Percentiles rank a stretch among this genome's conserved stretches.
Evolutionary conservation across 2,329 filamentous ascomycete genomes (phyloP).

Genomic region (Xylariomycetidae sp.): DNA sequence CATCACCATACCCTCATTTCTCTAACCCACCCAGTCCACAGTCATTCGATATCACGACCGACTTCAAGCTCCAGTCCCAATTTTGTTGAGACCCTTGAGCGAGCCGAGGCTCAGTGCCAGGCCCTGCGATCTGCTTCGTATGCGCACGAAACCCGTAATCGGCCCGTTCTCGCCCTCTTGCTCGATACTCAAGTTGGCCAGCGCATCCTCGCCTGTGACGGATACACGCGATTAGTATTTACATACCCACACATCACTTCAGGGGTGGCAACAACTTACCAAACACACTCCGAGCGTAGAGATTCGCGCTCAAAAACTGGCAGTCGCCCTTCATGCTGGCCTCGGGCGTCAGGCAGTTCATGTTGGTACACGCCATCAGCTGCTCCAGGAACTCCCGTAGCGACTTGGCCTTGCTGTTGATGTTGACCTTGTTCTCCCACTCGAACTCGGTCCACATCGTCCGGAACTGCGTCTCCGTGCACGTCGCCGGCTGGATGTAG

Average conservation of each 20-base stretch:
- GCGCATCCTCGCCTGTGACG: constrained; percentile 93
- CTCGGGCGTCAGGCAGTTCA: constrained; percentile 95
- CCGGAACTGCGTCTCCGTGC: constrained; percentile 95
- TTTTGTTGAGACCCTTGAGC: constrained; percentile 89
- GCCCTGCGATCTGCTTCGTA: constrained; percentile 94
- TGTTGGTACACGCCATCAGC: constrained; percentile 96
- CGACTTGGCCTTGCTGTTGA: constrained; percentile 93
- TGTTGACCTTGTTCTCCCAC: constrained; percentile 99
- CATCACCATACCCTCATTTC: too few relatives aligned
- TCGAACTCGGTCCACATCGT: constrained; percentile 99
- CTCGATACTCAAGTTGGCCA: constrained; percentile 96
- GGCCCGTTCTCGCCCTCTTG: constrained; percentile 93
- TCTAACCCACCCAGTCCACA: too few relatives aligned
- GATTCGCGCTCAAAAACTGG: constrained; percentile 93
- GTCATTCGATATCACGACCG: too few relatives aligned
- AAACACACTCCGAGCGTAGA: constrained; percentile 95
- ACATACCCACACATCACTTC: too few relatives aligned
- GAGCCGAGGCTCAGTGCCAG: constrained; percentile 89
- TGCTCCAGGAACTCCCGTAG: constrained; percentile 88
- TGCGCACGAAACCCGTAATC: constrained; percentile 94
- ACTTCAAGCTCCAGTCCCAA: constrained; percentile 38
- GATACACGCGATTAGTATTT: too few relatives aligned
- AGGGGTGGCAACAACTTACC: too few relatives aligned
- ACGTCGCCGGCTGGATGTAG: constrained; percentile 95
- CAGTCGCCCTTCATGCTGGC: constrained; percentile 96